phyloP scores from a whole-genome alignment of 129 eudicot species.

The Flaveria ramosissima region DNA sequence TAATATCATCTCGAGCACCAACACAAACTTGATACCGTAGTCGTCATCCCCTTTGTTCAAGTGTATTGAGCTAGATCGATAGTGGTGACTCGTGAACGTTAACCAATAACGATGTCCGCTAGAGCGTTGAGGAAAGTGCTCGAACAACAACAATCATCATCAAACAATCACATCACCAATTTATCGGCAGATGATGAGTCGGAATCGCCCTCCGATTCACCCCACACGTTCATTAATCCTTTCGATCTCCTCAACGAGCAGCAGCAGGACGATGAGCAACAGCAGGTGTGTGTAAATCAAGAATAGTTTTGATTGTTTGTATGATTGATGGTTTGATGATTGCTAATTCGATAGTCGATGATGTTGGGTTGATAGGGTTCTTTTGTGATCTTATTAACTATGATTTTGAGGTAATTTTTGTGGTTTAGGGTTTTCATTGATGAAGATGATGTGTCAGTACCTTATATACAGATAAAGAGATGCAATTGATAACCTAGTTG shows the following conservation, averaged over 20 bases:
- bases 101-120: constrained; percentile 57
- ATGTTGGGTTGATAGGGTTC: constrained; percentile 20
- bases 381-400: not conserved
- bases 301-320: not conserved
- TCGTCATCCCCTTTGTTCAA: too few relatives aligned
- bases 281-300: constrained; percentile 44
- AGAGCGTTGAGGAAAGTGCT: constrained; percentile 77
- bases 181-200: constrained; percentile 37
- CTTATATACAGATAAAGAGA: too few relatives aligned
- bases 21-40: too few relatives aligned
- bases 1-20: too few relatives aligned
- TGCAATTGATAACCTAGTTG: too few relatives aligned
- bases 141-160: constrained; percentile 59
- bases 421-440: not conserved
- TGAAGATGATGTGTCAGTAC: not conserved
- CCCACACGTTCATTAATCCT: constrained; percentile 47
- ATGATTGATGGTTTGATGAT: not conserved
- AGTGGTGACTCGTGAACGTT: not conserved
- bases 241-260: constrained; percentile 76
- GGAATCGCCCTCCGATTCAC: constrained; percentile 44
- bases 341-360: not conserved
- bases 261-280: constrained; percentile 24
- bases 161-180: constrained; percentile 34
- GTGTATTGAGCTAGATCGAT: constrained; percentile 21
- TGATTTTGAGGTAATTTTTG: not conserved